Conservation (phyloP, 768 basidiomycete genomes). For the Kwoniella sp. region DNA sequence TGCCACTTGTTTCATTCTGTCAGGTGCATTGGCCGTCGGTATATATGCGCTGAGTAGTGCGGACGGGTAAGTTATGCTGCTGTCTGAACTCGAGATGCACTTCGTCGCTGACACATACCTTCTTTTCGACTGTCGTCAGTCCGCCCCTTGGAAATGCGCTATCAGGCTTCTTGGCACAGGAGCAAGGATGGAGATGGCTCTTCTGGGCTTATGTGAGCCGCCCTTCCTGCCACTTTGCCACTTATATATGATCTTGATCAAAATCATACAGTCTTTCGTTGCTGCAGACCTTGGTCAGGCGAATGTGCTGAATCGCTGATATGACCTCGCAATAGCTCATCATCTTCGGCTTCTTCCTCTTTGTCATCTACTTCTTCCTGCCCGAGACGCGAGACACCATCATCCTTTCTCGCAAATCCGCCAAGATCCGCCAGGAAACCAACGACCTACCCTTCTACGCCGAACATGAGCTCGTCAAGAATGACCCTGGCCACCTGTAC, state of each 20-base stretch:
- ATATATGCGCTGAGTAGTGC: constrained; percentile 36
- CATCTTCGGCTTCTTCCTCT: constrained; percentile 38
- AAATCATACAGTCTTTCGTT: no score
- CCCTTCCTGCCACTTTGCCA: no score
- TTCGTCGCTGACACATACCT: background rate
- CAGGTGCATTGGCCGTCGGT: constrained; percentile 13
- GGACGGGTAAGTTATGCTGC: constrained; percentile 17
- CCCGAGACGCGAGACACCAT: constrained; percentile 48
- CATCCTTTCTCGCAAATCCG: constrained; percentile 30
- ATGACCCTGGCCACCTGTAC: constrained; percentile 39
- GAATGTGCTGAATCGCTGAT: no score
- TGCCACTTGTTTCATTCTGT: background rate
- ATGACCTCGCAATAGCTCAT: constrained; percentile 24
- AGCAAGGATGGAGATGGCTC: constrained; percentile 36
- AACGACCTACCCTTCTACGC: constrained; percentile 32
- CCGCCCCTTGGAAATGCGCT: constrained; percentile 40
- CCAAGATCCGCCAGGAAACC: constrained; percentile 34
- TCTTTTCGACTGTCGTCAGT: constrained; percentile 10
- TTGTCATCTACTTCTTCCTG: constrained; percentile 35
- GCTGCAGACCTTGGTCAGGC: no score
- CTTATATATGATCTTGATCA: no score
- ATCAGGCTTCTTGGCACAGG: constrained; percentile 34
- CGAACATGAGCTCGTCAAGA: constrained; percentile 45
- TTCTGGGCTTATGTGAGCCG: constrained; percentile 40
- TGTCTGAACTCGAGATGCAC: background rate